Base-by-base conservation (phyloP, 352 stramenopile species). In the Pythium chondricola region DNA sequence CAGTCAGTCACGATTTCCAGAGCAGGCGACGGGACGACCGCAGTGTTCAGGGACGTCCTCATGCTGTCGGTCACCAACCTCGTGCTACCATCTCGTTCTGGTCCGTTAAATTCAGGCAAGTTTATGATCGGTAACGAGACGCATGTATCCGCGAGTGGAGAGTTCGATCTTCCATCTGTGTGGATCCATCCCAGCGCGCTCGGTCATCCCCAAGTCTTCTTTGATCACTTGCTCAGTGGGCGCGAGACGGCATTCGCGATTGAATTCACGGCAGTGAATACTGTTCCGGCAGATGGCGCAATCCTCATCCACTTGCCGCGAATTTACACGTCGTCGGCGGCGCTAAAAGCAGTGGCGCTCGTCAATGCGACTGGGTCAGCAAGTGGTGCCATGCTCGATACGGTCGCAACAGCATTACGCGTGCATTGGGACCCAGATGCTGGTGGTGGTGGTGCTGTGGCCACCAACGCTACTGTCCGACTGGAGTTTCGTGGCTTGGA, bases 261-360 rank as follows among this genome's bases (percentile, higher is more conserved):
- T 18, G 43, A 52, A 0, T 36, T 81, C 22, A 71, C 58, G 6
- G 58, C 68, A 14, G 42, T 57, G 2, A 56, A 79, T 25, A 31
- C 18, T 7, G 35, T 87, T 1, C 74, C 72, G 0, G 56, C 43
- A 13, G 66, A 69, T 25, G 77, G 74, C 21, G 44, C 54, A 22
- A 33, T 87, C 13, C 35, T 64, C 39, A 35, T 89, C 26, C 59
- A 69, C 45, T 42, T 89, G n/a, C 73, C 77, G 11, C 61, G 48
- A 25, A 40, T 79, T n/a, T 88, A 83, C 45, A 50, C 56, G 2
- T 55, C 62, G 0, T 45, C 73, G 31, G 29, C 31, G 6, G n/a
- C n/a, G n/a, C n/a, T n/a, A n/a, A n/a, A n/a, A n/a, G n/a, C n/a
- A n/a, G n/a, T n/a, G n/a, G n/a, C n/a, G n/a, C n/a, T n/a, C n/a